Base-by-base conservation (phyloP, 257 asterid species). In the Penstemon barbatus region DNA sequence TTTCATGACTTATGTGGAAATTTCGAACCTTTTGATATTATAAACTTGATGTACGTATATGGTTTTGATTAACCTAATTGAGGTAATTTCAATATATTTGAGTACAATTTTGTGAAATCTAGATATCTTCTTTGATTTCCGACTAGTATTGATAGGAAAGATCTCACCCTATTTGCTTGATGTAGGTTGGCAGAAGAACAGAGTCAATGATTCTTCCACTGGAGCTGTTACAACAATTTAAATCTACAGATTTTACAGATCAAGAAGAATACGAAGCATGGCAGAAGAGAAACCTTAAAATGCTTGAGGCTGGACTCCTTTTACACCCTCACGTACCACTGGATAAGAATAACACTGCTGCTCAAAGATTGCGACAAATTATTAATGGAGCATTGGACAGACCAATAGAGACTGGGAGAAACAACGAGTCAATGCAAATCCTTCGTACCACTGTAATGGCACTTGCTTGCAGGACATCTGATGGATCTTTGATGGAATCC, bases 371-470 rank as follows among this genome's bases (percentile, higher is more conserved):
- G 62, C 83, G 85, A 40, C 95, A 94, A 71, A 87, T 89, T 50
- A 89, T 94, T 68, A 89, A 84, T 57, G 84, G 85, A 6, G 96
- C 99, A 55, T 73, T 91, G 72, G 91, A 91, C 39, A 79, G 79
- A 70, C 99, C 99, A n/a, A 87, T 94, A 53, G 99, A 94, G 85
- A 94, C 99, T 37, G 99, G 97, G 69, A 86, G 87, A 71, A 94
- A 91, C 78, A 94, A 94, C 6, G 99, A 94, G 81, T 84, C 97
- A 3, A 86, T 94, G 99, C 99, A 94, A 86, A 88, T 89, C 73
- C 90, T 94, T 64, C 99, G 99, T 5, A 86, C 83, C 57, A 89
- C 97, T 49, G 96, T 91, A 58, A 75, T 83, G 88, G 71, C 96
- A 65, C 87, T 91, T 71, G 88, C 97, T 4, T 80, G 80, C 78